Evolutionary conservation across 345 rosid species (phyloP), one percentile per base, ranked within the genome.

Genomic region (Pseudoturritis turrita): DNA sequence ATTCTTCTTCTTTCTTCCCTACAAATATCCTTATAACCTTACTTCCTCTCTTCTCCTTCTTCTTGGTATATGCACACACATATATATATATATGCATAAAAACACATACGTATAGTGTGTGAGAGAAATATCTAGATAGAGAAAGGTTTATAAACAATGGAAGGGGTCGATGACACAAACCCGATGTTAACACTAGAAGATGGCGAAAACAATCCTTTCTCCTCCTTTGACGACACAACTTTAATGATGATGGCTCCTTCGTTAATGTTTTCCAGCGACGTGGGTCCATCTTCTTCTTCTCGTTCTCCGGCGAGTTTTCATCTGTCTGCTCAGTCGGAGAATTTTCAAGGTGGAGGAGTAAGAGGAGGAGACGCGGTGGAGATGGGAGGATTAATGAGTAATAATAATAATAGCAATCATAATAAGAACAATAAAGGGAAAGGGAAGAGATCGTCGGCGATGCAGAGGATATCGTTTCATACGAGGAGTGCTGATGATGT

Each of bases 401-500:
- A 22, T 35, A 57, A 11, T 31, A 36, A 9, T 2, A 58, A 21
- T 11, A 53, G 7, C 21, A 47, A 67, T n/a, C 37, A 13, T 21
- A 68, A 64, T 37, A 70, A 21, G 14, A 62, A 19, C 18, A 64
- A 45, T 17, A 73, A 76, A 72, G 82, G 71, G 39, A 77, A 79
- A 66, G 68, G 67, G 7, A 72, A 77, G 50, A 76, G 28, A 57
- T 28, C 49, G 2, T 23, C n/a, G 5, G 57, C 54, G 13, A 60
- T 62, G 33, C 80, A 72, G 15, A 77, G 79, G 55, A 62, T 83
- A 51, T 72, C 82, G 4, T 83, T 83, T 69, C 82, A 81, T 47
- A 83, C 82, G 0, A 80, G 75, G 36, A 83, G 86, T 70, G 81
- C 21, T 22, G 81, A 78, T 62, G 84, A 83, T 80, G 72, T 80